Percentiles rank a stretch among this genome's conserved stretches.
phyloP scores from a whole-genome alignment of 345 rosid species.

The Rubroshorea leprosula region DNA sequence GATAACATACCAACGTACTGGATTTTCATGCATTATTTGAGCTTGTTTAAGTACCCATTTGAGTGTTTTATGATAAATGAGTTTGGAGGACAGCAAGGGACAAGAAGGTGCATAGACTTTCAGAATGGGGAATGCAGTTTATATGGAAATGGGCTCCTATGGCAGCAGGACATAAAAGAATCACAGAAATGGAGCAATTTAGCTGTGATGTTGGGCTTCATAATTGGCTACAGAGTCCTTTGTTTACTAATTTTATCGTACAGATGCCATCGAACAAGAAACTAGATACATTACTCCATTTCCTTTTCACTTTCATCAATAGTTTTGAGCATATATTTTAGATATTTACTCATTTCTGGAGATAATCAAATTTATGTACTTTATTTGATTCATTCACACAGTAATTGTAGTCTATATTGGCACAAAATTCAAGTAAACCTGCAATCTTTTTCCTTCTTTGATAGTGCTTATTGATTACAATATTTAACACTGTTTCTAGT shows the following conservation, averaged over 20 bases:
- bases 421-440: too few relatives aligned
- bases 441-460: too few relatives aligned
- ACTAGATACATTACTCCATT: too few relatives aligned
- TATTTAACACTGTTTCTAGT: too few relatives aligned
- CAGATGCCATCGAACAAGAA: conserved; percentile 57
- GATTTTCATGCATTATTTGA: conserved; percentile 78
- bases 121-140: conserved; percentile 32
- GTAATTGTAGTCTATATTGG: too few relatives aligned
- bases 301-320: too few relatives aligned
- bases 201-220: conserved; percentile 62
- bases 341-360: too few relatives aligned
- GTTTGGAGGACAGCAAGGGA: conserved; percentile 53
- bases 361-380: too few relatives aligned
- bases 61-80: conserved; percentile 79
- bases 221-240: conserved; percentile 67
- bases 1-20: conserved; percentile 68
- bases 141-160: conserved; percentile 43
- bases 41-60: conserved; percentile 78
- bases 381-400: too few relatives aligned
- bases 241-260: conserved; percentile 67
- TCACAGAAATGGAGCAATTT: conserved; percentile 75
- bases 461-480: too few relatives aligned
- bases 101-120: conserved; percentile 32
- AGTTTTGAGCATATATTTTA: too few relatives aligned
- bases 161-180: conserved; percentile 57